phyloP scores from a whole-genome alignment of 805 yeast species.

The Candida pini region DNA sequence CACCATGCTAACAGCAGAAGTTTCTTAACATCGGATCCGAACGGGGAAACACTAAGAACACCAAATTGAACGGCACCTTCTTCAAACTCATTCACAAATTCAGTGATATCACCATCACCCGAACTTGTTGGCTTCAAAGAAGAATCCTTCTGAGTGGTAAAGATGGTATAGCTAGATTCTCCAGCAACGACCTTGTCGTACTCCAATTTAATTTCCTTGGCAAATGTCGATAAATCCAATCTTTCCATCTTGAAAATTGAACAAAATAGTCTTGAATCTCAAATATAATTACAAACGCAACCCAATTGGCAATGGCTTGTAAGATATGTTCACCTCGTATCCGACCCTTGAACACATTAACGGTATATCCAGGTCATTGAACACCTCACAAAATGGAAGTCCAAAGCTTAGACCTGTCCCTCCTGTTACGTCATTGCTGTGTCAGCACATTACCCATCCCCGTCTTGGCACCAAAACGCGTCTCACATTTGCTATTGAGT shows the following conservation, averaged over 20 bases:
- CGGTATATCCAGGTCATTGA: too few relatives aligned
- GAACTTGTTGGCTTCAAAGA: slow-evolving; percentile 40
- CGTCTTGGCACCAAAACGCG: too few relatives aligned
- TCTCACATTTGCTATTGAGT: too few relatives aligned
- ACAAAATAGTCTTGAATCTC: background rate
- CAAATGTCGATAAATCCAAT: slow-evolving; percentile 59
- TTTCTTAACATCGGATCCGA: slow-evolving; percentile 87
- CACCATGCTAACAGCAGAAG: slow-evolving; percentile 90
- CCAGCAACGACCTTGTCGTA: slow-evolving; percentile 80
- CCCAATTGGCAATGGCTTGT: too few relatives aligned
- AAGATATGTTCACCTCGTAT: too few relatives aligned
- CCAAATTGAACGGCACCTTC: slow-evolving; percentile 92
- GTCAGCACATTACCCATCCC: too few relatives aligned
- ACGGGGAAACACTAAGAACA: slow-evolving; percentile 78
- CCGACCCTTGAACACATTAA: too few relatives aligned
- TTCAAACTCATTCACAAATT: slow-evolving; percentile 74
- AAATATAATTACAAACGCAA: too few relatives aligned
- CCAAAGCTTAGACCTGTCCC: too few relatives aligned
- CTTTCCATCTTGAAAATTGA: slow-evolving; percentile 39
- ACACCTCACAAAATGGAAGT: too few relatives aligned
- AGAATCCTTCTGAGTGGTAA: slow-evolving; percentile 61
- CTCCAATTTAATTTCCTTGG: slow-evolving; percentile 65
- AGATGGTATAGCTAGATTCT: slow-evolving; percentile 73
- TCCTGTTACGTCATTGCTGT: too few relatives aligned
- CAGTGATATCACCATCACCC: slow-evolving; percentile 66